These are phyloP conservation scores for Colletotrichum lindemuthianum DNA, from an alignment of 2,329 filamentous ascomycete genomes.

Conservation along the genomic window DNA sequence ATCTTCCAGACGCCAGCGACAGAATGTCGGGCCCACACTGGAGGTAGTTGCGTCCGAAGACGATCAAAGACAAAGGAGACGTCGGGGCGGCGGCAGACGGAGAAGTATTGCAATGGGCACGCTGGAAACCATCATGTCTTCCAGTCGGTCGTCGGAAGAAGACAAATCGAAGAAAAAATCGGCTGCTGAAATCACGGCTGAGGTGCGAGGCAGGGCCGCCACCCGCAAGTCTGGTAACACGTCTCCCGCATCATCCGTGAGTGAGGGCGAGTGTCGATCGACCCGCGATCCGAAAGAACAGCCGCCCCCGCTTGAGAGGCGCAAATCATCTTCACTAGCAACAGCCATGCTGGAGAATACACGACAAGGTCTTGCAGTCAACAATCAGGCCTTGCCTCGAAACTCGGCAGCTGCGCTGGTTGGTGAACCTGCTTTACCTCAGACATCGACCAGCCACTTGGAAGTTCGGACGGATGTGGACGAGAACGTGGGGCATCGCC, in stretches of 20 bases:
- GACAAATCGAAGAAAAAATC: constrained; percentile 69
- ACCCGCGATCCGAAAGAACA: constrained; percentile 37
- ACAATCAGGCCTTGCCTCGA: constrained; percentile 44
- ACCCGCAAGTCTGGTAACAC: constrained; percentile 47
- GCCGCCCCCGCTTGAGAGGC: constrained; percentile 17
- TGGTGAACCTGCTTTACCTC: constrained; percentile 65
- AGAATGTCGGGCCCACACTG: constrained; percentile 61
- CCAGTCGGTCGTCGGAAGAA: constrained; percentile 71
- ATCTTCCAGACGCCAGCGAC: constrained; percentile 43
- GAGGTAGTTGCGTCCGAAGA: constrained; percentile 68
- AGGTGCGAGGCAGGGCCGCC: constrained; percentile 60
- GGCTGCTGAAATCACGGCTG: constrained; percentile 64
- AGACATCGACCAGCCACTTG: constrained; percentile 63
- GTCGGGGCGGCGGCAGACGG: constrained; percentile 54
- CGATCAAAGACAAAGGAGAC: constrained; percentile 56
- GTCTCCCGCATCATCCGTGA: constrained; percentile 45
- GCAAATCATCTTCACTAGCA: constrained; percentile 49
- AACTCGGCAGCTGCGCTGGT: constrained; percentile 56
- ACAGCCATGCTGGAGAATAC: constrained; percentile 48
- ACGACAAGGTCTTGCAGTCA: constrained; percentile 44
- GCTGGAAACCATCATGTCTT: constrained; percentile 74
- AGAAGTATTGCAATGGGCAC: constrained; percentile 69
- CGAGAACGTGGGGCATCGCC: constrained; percentile 38
- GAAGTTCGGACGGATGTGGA: constrained; percentile 54
- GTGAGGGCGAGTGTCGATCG: constrained; percentile 42